A percentile compares a stretch with the other conserved stretches of the same genome.
Evolutionary conservation across 225 moss, liverwort and hornwort genomes (phyloP).

Genomic region (Bryum argenteum): DNA sequence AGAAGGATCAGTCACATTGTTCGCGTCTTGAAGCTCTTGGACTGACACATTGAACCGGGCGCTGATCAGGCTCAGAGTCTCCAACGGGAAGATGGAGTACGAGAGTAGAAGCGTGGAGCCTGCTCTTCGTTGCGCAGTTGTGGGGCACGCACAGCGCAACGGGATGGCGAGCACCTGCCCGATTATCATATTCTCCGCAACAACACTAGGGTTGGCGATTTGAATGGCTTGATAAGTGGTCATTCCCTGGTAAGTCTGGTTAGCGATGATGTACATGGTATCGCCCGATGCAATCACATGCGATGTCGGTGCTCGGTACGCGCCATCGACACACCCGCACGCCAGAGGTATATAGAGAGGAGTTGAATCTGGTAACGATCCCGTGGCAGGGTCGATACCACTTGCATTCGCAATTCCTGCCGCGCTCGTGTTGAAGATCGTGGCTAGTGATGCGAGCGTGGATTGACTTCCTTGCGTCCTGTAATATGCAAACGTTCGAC

Average conservation of each 20-base stretch:
- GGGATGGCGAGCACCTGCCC: slow-evolving; percentile 22
- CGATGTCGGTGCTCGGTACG: slow-evolving; percentile 43
- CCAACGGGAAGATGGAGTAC: slow-evolving; percentile 38
- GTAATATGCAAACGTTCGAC: slow-evolving; percentile 43
- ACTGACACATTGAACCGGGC: slow-evolving; percentile 30
- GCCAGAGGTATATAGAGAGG: slow-evolving; percentile 54
- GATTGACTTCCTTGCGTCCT: slow-evolving; percentile 32
- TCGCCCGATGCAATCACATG: slow-evolving; percentile 24
- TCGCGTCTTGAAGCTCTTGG: slow-evolving; percentile 44
- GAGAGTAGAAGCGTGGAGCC: slow-evolving; percentile 50
- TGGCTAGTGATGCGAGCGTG: slow-evolving; percentile 23
- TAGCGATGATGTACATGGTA: slow-evolving; percentile 31
- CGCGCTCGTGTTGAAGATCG: slow-evolving; percentile 27
- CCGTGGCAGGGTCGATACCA: slow-evolving; percentile 6
- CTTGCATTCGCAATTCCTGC: slow-evolving; percentile 36
- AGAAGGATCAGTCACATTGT: slow-evolving; percentile 26
- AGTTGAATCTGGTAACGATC: slow-evolving; percentile 9
- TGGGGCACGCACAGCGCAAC: slow-evolving; percentile 43
- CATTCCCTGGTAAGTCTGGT: slow-evolving; percentile 25
- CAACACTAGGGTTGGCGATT: slow-evolving; percentile 30
- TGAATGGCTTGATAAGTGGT: slow-evolving; percentile 35
- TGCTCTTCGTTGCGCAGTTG: slow-evolving; percentile 18
- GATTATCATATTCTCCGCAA: not conserved
- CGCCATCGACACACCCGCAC: slow-evolving; percentile 51
- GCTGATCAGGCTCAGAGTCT: slow-evolving; percentile 29